A percentile compares a stretch with the other conserved stretches of the same genome.
Conservation (phyloP, 208 protist species). For the Trypanosoma melophagium region DNA sequence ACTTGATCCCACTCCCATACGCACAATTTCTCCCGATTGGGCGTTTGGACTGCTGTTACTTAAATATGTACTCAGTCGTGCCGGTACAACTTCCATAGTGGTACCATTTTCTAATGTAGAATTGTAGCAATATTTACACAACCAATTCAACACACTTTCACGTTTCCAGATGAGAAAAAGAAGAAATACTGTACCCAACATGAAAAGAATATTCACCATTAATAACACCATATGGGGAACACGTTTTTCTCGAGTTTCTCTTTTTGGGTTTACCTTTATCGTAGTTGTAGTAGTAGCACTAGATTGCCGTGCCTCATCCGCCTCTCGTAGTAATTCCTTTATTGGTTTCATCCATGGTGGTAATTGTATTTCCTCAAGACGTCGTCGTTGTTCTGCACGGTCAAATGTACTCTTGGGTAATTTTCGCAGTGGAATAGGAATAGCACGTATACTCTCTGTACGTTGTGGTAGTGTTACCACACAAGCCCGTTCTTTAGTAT, state of each 20-base stretch:
- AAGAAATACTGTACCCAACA: neutral
- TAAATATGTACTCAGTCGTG: neutral
- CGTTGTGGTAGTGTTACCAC: neutral
- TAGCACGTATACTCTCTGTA: neutral
- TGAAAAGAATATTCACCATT: slow-evolving; percentile 3
- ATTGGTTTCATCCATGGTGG: slow-evolving; percentile 6
- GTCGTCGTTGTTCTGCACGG: neutral
- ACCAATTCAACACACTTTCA: neutral
- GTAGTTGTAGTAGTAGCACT: neutral
- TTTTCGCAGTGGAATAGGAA: neutral
- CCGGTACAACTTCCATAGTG: neutral
- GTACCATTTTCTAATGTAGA: neutral
- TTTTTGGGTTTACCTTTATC: neutral
- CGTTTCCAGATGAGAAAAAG: neutral
- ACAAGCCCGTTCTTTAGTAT: neutral
- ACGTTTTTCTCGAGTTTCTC: neutral
- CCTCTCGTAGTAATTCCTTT: slow-evolving; percentile 1
- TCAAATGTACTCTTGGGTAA: neutral
- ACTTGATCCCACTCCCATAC: neutral
- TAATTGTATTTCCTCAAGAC: neutral
- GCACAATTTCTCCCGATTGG: neutral
- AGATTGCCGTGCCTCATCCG: neutral
- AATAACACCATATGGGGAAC: neutral
- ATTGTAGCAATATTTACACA: neutral
- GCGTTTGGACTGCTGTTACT: neutral